A percentile compares a stretch with the other conserved stretches of the same genome.
Conservation (phyloP, 1,284 basidiomycete species). For the Naganishia cerealis region DNA sequence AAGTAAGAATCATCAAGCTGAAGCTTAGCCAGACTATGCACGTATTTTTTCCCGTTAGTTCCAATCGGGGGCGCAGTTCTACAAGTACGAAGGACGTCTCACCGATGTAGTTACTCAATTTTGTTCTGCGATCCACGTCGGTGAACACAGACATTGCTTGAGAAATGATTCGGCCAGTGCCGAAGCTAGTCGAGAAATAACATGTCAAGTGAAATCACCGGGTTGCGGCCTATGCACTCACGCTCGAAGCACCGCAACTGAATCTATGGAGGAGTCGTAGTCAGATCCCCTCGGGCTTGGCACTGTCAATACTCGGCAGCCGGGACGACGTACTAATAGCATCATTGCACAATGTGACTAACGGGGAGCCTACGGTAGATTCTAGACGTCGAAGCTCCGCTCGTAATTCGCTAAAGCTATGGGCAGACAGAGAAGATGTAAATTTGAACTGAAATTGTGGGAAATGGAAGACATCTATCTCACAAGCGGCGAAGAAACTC, state of each 20-base stretch:
- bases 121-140: slow-evolving; percentile 45
- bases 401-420: slow-evolving; percentile 47
- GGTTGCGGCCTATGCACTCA: slow-evolving; percentile 30
- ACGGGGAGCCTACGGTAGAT: slow-evolving; percentile 51
- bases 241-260: slow-evolving; percentile 53
- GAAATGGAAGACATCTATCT: slow-evolving; percentile 16
- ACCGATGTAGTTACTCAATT: slow-evolving; percentile 43
- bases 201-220: background rate
- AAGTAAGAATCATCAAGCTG: slow-evolving; percentile 40
- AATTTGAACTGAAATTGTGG: background rate
- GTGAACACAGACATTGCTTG: slow-evolving; percentile 44
- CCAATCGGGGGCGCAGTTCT: background rate
- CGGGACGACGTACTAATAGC: slow-evolving; percentile 40
- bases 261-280: background rate
- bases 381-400: slow-evolving; percentile 48
- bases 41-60: background rate
- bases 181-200: slow-evolving; percentile 39
- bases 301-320: background rate
- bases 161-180: slow-evolving; percentile 46
- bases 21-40: slow-evolving; percentile 44
- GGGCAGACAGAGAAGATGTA: background rate
- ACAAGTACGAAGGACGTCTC: slow-evolving; percentile 12
- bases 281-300: background rate
- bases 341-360: slow-evolving; percentile 56
- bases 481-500: slow-evolving; percentile 42